These are phyloP conservation scores for Fusarium virguliforme DNA, from an alignment of 2,329 filamentous ascomycete genomes.

Conservation along the genomic window DNA sequence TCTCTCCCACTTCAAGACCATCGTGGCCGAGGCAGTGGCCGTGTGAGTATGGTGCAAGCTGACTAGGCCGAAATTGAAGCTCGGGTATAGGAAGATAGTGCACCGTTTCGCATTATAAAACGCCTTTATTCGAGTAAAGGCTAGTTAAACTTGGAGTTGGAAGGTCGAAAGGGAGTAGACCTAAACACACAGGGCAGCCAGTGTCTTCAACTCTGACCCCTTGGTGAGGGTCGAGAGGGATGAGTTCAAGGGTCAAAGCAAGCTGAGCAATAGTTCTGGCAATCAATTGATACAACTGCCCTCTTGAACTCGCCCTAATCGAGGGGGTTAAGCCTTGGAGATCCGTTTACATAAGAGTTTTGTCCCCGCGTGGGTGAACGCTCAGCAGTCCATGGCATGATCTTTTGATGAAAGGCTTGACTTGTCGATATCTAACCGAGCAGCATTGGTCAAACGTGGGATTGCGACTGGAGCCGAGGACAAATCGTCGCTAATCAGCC, in stretches of 20 bases:
- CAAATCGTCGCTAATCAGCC: constrained; percentile 7
- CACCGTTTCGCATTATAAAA: no score
- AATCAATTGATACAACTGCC: neutral
- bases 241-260: neutral
- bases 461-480: neutral
- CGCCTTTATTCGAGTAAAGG: no score
- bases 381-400: neutral
- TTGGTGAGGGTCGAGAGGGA: neutral
- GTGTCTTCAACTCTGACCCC: neutral
- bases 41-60: no score
- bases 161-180: neutral
- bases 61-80: no score
- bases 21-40: no score
- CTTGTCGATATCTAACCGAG: neutral
- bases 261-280: neutral
- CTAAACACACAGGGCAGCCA: no score
- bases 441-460: neutral
- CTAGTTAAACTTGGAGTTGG: neutral
- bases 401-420: neutral
- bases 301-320: neutral
- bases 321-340: neutral
- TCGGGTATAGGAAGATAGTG: no score
- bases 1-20: no score
- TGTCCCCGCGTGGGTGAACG: neutral
- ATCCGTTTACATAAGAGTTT: neutral